A percentile compares a stretch with the other conserved stretches of the same genome.
Conservation (phyloP, 2,329 filamentous ascomycete species). For the Aspergillus pseudoterreus region DNA sequence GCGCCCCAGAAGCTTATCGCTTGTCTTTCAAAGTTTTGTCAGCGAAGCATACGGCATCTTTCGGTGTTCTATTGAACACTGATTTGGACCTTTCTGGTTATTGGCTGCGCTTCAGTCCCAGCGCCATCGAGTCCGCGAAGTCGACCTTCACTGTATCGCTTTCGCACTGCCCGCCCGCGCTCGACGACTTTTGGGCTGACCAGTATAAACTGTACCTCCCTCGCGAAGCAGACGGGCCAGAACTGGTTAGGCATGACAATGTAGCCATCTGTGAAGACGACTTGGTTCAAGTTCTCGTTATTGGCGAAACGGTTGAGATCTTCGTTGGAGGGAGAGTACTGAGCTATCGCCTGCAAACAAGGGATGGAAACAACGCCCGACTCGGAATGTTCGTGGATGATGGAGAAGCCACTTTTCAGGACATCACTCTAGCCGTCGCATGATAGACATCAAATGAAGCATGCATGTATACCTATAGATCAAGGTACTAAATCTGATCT, state of each 20-base stretch:
- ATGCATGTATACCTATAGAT: background rate
- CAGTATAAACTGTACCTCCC: conserved; percentile 2
- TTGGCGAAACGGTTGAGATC: too few species aligned
- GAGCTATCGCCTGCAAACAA: too few species aligned
- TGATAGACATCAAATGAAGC: background rate
- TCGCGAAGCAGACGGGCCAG: background rate
- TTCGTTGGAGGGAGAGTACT: too few species aligned
- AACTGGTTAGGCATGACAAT: background rate
- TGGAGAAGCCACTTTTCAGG: too few species aligned
- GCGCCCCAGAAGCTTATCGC: background rate
- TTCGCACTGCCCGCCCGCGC: background rate
- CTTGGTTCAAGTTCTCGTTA: too few species aligned
- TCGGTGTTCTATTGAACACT: background rate
- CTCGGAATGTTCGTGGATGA: too few species aligned
- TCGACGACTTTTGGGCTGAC: background rate
- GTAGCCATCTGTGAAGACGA: too few species aligned
- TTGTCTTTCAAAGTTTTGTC: background rate
- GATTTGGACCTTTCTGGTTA: background rate
- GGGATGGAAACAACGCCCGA: too few species aligned
- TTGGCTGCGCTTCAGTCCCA: background rate
- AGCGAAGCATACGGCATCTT: background rate
- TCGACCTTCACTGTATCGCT: background rate
- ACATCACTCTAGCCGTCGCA: too few species aligned
- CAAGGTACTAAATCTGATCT: background rate
- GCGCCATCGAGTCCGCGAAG: background rate